Base-by-base conservation (phyloP, 2,329 filamentous ascomycete species). In the Penicillium sp. region DNA sequence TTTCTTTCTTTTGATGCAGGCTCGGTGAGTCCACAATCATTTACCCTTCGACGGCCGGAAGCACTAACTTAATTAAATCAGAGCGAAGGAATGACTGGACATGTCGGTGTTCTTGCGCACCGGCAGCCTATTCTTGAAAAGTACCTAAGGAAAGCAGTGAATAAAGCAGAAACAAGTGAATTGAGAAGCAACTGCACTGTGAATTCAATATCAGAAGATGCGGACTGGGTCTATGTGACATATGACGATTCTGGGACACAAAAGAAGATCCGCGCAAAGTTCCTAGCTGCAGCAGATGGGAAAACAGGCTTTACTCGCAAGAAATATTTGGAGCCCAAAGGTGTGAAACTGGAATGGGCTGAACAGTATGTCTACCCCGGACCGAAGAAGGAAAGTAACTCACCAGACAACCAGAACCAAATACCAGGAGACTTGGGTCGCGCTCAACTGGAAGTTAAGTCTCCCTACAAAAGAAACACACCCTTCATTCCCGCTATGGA, bases 401-500 rank as follows among this genome's bases (percentile, higher is more conserved):
- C 10, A 42, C n/a, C 19, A 14, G 39, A 13, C 5, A 42, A 11
- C 4, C 19, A 68, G 64, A 24, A 53, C 54, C 2, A 57, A 55
- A 6, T 68, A 68, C 11, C 61, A 71, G 29, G 68, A 71, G 42
- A 71, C 67, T 0, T 83, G 81, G 80, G 74, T 83, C 3, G 81
- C 81, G 1, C 64, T 77, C 4, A 83, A 83, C 55, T 72, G 77
- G 59, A 65, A 77, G 24, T 70, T 83, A 24, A 67, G 66, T 1
- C 59, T 76, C 0, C 81, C 80, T 0, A 82, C 77, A 1, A 73
- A 70, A 6, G 60, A 79, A 27, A 75, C 77, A 0, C 81, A 83
- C 61, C 81, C 81, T 0, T 61, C 74, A 0, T 81, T 82, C 50
- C 78, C 79, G 0, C 66, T 82, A 2, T 83, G 80, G 81, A 57